These are phyloP conservation scores for Fonsecaea nubica DNA, from an alignment of 2,329 filamentous ascomycete genomes.

Conservation along the genomic window DNA sequence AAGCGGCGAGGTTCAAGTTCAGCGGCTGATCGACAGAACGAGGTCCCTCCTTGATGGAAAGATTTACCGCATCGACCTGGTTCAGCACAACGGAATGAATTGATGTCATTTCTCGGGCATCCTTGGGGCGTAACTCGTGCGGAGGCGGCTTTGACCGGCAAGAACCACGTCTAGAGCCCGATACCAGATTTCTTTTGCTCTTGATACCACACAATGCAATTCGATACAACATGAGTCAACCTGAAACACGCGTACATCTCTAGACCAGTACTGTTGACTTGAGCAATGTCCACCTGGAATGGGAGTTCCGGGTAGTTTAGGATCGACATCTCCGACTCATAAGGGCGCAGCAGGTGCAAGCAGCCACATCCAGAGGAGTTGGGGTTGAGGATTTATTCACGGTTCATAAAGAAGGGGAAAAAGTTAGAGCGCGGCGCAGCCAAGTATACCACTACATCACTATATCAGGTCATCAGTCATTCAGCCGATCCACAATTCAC, in stretches of 20 bases:
- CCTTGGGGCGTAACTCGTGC: constrained; percentile 2
- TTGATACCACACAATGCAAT: constrained; percentile 7
- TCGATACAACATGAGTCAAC: constrained; percentile 7
- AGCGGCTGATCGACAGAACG: constrained; percentile 51
- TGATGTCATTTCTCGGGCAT: constrained; percentile 3
- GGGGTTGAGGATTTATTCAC: no score
- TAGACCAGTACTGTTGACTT: constrained; percentile 3
- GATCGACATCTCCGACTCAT: not conserved
- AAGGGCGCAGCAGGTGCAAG: not conserved
- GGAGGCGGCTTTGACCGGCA: not conserved
- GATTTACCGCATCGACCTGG: not conserved
- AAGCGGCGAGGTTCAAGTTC: constrained; percentile 88
- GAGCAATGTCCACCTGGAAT: not conserved
- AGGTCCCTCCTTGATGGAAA: not conserved
- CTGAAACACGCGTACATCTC: not conserved
- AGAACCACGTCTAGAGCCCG: not conserved
- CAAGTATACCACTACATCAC: no score
- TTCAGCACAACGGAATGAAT: not conserved
- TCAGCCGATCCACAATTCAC: no score
- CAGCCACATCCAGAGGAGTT: no score
- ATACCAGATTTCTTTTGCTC: constrained; percentile 8
- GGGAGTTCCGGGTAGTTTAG: not conserved
- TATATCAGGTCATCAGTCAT: no score
- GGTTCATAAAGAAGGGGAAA: no score
- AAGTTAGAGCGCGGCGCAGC: no score